These are phyloP conservation scores for Astrocystis sublimbata DNA, from an alignment of 495 filamentous ascomycete genomes.

Conservation along the genomic window DNA sequence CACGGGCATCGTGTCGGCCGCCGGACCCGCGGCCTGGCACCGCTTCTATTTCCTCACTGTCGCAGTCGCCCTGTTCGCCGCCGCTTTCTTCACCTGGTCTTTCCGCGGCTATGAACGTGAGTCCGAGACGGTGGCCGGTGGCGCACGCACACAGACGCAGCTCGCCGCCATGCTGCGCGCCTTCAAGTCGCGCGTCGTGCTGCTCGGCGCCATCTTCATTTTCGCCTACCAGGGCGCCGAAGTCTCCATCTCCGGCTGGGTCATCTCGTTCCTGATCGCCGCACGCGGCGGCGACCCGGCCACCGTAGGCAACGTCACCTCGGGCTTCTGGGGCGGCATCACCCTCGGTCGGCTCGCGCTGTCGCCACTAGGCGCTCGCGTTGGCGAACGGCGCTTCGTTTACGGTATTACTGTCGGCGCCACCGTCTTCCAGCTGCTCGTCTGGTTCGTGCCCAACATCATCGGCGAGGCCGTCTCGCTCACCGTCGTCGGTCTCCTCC, in stretches of 20 bases:
- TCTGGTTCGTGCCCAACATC: constrained; percentile 73
- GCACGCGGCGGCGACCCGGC: constrained; percentile 65
- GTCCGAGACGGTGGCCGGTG: constrained; percentile 37
- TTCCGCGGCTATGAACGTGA: constrained; percentile 62
- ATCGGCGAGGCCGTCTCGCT: constrained; percentile 71
- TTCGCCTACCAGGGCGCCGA: constrained; percentile 85
- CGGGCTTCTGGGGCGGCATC: constrained; percentile 83
- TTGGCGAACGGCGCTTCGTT: constrained; percentile 71
- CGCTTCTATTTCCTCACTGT: constrained; percentile 62
- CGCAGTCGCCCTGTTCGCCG: constrained; percentile 50
- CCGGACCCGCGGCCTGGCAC: constrained; percentile 51
- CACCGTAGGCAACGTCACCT: constrained; percentile 74
- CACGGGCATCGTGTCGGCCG: constrained; percentile 57
- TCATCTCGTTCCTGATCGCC: constrained; percentile 75
- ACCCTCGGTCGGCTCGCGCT: constrained; percentile 71
- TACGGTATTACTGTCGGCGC: constrained; percentile 60
- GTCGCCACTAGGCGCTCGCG: constrained; percentile 57
- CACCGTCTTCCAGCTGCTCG: constrained; percentile 66
- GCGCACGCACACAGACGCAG: background rate
- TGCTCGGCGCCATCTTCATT: constrained; percentile 74
- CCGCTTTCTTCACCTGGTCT: constrained; percentile 53
- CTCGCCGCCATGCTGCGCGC: constrained; percentile 36
- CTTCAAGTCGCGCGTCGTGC: constrained; percentile 60
- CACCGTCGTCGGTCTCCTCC: constrained; percentile 67
- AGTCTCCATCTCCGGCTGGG: constrained; percentile 78